Evolutionary conservation across 352 stramenopile species (phyloP).

Genomic region (Elongisporangium prolatum): DNA sequence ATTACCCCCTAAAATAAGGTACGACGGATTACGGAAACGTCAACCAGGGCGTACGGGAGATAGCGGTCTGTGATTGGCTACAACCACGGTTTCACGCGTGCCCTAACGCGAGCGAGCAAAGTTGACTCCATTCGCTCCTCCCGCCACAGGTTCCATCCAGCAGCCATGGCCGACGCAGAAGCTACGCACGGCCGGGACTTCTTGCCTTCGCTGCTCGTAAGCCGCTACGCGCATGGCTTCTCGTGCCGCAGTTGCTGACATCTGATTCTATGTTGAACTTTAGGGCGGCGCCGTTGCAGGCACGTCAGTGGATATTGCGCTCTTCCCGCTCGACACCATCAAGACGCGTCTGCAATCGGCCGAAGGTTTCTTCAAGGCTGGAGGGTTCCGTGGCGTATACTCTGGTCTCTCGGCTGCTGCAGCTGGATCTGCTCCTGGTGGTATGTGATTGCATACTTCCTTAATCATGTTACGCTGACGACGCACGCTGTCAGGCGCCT

Average conservation of each 20-base stretch:
- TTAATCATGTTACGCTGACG: background rate
- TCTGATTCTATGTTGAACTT: background rate
- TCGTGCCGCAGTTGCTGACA: conserved; percentile 1
- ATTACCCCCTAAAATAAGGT: background rate
- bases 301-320: conserved; percentile 95
- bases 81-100: background rate
- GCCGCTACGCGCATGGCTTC: background rate
- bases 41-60: background rate
- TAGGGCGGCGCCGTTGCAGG: conserved; percentile 93
- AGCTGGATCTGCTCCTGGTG: conserved; percentile 88
- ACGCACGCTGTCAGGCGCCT: conserved; percentile 37
- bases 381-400: conserved; percentile 94
- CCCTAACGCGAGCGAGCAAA: background rate
- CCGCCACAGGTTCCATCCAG: background rate
- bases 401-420: conserved; percentile 89
- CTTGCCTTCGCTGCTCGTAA: conserved; percentile 58
- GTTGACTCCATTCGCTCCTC: background rate
- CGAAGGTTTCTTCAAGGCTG: conserved; percentile 95
- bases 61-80: background rate
- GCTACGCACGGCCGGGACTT: conserved; percentile 48
- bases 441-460: conserved; percentile 21
- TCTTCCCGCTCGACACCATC: conserved; percentile 99
- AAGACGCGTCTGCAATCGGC: conserved; percentile 98
- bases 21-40: background rate
- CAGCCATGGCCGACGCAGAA: background rate